Percentiles rank a stretch among this genome's conserved stretches.
These are phyloP conservation scores for Vitis hybrid DNA, from an alignment of 177 flowering plant genomes.

Conservation along the genomic window DNA sequence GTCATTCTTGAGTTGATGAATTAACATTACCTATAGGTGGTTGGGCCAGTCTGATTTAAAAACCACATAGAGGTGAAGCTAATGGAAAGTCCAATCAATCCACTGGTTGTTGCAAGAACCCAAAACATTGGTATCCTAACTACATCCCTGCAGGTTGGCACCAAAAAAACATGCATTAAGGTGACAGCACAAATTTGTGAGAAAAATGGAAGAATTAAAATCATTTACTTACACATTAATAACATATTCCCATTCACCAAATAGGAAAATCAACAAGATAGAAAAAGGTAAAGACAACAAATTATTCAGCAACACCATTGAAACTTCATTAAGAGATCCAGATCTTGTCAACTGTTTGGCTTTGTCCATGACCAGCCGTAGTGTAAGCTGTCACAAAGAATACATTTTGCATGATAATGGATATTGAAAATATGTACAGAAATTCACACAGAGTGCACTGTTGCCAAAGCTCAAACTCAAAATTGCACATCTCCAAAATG, in stretches of 20 bases:
- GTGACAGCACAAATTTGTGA: neutral
- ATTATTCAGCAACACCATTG: slow-evolving; percentile 88
- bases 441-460: neutral
- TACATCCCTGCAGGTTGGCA: slow-evolving; percentile 50
- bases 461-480: neutral
- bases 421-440: neutral
- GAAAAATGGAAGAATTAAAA: neutral
- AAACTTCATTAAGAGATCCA: slow-evolving; percentile 79
- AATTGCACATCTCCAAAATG: slow-evolving; percentile 1
- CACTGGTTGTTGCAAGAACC: slow-evolving; percentile 74
- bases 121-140: slow-evolving; percentile 64
- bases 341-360: slow-evolving; percentile 66
- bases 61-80: slow-evolving; percentile 62
- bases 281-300: slow-evolving; percentile 70
- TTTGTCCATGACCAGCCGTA: slow-evolving; percentile 73
- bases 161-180: neutral
- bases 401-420: slow-evolving; percentile 11
- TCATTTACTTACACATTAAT: slow-evolving; percentile 46
- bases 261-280: slow-evolving; percentile 50
- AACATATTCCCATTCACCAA: slow-evolving; percentile 66
- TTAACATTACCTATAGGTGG: slow-evolving; percentile 71
- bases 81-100: slow-evolving; percentile 60
- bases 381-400: slow-evolving; percentile 53
- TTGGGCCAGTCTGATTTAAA: slow-evolving; percentile 76
- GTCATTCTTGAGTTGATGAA: neutral